Base-by-base conservation (phyloP, 805 yeast species). In the Saitoella complicata region DNA sequence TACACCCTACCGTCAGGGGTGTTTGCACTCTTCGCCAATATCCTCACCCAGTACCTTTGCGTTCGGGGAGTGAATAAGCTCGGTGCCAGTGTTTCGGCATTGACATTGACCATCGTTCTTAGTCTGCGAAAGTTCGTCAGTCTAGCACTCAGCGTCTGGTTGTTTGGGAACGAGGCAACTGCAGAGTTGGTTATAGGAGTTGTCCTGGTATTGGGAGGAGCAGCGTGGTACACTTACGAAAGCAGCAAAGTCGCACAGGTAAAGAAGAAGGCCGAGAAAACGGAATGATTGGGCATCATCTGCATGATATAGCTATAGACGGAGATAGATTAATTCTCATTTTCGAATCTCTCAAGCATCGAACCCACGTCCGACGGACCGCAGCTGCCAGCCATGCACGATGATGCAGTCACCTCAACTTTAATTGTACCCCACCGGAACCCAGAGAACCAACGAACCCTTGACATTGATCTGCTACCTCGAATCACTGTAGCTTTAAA, bases 31-130 rank as follows among this genome's bases (percentile, higher is more conserved):
- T 8, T 60, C 3, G 49, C 65, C 9, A 78, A 76, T 53, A 67
- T 68, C 11, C 10, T 66, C 1, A 73, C 82, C 0, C 84, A 78
- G 57, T 66, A 70, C 50, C 43, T 75, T 3, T 81, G 93, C 55
- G 73, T 78, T 1, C 60, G 72, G 8, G 86, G 88, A 4, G 88
- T 80, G 8, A 78, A 76, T 54, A 65, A 65, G 53, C 61, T 81
- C 29, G 75, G 78, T 0, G 73, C 79, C 12, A 57, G 57, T 6
- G 68, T 78, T 1, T 65, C 72, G n/a, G 79, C 87, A 0, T 56
- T 81, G 38, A 76, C 83, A 0, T 71, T 80, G 2, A 69, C 77
- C 0, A 71, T 81, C 8, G 71, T 76, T 0, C 62, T 80, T 30
- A 64, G 77, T 34, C 57, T 79, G 7, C 66, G 91, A 41, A 78